Conservation (phyloP, 2,329 filamentous ascomycete species). For the Coniosporium tulheliwenetii region DNA sequence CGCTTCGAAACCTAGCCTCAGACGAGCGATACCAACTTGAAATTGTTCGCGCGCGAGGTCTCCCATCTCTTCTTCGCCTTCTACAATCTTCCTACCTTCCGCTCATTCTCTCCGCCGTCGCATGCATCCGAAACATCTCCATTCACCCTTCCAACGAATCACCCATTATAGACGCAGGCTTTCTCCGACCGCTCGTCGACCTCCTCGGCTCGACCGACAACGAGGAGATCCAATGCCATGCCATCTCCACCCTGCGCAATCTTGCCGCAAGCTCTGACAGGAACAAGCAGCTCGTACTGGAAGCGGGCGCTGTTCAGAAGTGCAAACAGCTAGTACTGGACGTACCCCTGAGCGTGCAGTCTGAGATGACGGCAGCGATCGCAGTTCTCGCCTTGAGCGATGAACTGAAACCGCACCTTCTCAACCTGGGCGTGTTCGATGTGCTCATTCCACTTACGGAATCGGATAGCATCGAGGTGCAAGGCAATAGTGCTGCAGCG, state of each 20-base stretch:
- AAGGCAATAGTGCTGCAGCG: conserved; percentile 93
- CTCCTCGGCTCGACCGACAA: conserved; percentile 90
- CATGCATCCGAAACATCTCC: conserved; percentile 96
- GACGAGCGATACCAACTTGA: conserved; percentile 98
- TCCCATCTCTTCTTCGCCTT: conserved; percentile 72
- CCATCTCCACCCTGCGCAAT: conserved; percentile 91
- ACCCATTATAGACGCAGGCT: conserved; percentile 94
- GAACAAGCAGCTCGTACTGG: conserved; percentile 94
- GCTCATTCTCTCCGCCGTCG: conserved; percentile 88
- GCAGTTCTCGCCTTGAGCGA: conserved; percentile 91
- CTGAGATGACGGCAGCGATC: conserved; percentile 99
- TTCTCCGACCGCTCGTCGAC: conserved; percentile 84
- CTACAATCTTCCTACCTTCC: conserved; percentile 92
- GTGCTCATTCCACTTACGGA: conserved; percentile 90
- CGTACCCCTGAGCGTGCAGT: conserved; percentile 87
- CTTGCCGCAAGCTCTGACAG: conserved; percentile 91
- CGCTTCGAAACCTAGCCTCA: conserved; percentile 85
- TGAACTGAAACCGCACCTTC: conserved; percentile 79
- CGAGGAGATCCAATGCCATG: conserved; percentile 97
- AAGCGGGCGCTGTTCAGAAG: conserved; percentile 93
- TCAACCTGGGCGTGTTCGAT: conserved; percentile 89
- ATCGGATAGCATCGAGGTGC: conserved; percentile 91
- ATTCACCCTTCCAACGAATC: conserved; percentile 97
- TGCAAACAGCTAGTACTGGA: conserved; percentile 94
- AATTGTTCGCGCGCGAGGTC: conserved; percentile 78